Evolutionary conservation across 1,284 basidiomycete genomes (phyloP).

Genomic region (Ustilago xerochloae): DNA sequence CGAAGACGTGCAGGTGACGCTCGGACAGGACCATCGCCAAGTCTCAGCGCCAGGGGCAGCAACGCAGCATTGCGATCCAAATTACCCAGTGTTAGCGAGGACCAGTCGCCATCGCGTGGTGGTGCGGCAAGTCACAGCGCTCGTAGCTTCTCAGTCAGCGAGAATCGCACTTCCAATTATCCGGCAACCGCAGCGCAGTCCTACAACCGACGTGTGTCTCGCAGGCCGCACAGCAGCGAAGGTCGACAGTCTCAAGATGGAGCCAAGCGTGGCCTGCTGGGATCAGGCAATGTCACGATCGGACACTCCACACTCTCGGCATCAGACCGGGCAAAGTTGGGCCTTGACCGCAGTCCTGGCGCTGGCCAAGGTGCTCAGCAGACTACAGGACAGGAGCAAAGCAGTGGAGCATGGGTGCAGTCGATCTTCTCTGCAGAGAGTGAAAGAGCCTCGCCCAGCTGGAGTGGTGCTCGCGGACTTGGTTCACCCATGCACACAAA

Average conservation of each 20-base stretch:
- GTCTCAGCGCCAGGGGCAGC: conserved; percentile 40
- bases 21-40: conserved; percentile 36
- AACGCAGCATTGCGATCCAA: conserved; percentile 44
- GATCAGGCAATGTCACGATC: conserved; percentile 2
- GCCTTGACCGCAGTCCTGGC: conserved; percentile 1
- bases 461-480: background rate
- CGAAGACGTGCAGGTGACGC: conserved; percentile 40
- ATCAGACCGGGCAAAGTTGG: conserved; percentile 11
- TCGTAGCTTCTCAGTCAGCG: conserved; percentile 31
- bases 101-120: conserved; percentile 38
- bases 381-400: background rate
- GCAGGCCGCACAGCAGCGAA: conserved; percentile 48
- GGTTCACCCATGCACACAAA: conserved; percentile 11
- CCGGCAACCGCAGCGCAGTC: conserved; percentile 42
- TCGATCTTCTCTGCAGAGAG: background rate
- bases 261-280: conserved; percentile 3
- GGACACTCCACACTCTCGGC: conserved; percentile 8
- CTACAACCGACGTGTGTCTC: conserved; percentile 34
- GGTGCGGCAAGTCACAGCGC: conserved; percentile 10
- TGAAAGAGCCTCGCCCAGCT: conserved; percentile 1
- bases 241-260: conserved; percentile 30
- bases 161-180: conserved; percentile 20
- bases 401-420: background rate
- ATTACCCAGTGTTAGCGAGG: conserved; percentile 49
- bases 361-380: background rate